phyloP scores from a whole-genome alignment of 1,284 basidiomycete genomes.

The Omphalotus olearius region DNA sequence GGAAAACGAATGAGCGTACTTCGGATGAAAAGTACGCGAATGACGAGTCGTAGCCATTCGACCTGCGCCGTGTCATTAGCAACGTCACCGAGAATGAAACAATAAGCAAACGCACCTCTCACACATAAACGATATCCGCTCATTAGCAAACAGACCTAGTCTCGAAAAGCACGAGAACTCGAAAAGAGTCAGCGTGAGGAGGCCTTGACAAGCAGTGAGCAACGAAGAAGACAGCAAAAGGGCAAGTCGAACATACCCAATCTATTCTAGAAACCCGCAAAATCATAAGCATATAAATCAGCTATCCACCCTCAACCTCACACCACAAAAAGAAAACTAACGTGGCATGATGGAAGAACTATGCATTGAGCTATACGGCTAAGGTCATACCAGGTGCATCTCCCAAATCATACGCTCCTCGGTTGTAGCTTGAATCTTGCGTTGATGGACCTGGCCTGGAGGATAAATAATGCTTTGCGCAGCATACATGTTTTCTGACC shows the following conservation, averaged over 20 bases:
- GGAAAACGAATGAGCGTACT: conserved; percentile 30
- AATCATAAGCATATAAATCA: too few relatives aligned
- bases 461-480: too few relatives aligned
- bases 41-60: conserved; percentile 96
- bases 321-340: too few relatives aligned
- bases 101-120: conserved; percentile 61
- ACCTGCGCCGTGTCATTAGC: conserved; percentile 38
- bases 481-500: too few relatives aligned
- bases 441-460: too few relatives aligned
- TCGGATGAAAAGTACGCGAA: conserved; percentile 96
- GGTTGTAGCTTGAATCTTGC: too few relatives aligned
- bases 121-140: conserved; percentile 93
- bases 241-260: conserved; percentile 42
- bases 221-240: conserved; percentile 4
- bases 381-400: too few relatives aligned
- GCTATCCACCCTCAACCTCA: too few relatives aligned
- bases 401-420: too few relatives aligned
- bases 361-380: too few relatives aligned
- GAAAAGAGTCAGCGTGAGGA: conserved; percentile 92
- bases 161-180: conserved; percentile 96
- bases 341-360: too few relatives aligned
- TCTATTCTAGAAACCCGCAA: conserved; percentile 91
- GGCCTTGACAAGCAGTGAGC: conserved; percentile 41
- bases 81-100: not conserved
- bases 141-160: conserved; percentile 88